Conservation (phyloP, 495 filamentous ascomycete species). For the Pyrenula aspistea region DNA sequence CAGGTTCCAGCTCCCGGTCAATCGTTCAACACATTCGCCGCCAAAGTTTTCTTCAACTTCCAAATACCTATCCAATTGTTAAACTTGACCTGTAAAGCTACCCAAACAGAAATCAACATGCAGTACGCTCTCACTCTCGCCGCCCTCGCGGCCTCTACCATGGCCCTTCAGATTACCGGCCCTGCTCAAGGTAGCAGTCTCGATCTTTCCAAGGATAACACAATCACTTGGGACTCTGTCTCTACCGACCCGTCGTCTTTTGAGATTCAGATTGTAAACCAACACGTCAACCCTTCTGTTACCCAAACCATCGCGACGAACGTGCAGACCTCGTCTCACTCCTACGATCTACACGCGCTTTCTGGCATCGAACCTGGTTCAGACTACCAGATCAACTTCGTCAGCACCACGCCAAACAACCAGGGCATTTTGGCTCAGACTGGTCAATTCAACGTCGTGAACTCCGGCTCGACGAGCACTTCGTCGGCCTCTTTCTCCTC, state of each 20-base stretch:
- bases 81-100: neutral
- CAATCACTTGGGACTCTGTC: constrained; percentile 26
- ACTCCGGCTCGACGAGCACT: constrained; percentile 6
- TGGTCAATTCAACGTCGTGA: constrained; percentile 22
- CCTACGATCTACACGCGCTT: constrained; percentile 18
- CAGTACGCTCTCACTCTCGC: constrained; percentile 3
- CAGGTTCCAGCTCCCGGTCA: neutral
- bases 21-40: neutral
- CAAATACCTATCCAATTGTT: neutral
- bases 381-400: constrained; percentile 29
- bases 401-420: constrained; percentile 17
- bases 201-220: constrained; percentile 16
- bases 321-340: constrained; percentile 16
- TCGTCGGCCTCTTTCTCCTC: constrained; percentile 9
- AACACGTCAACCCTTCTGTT: constrained; percentile 23
- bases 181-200: constrained; percentile 19
- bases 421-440: constrained; percentile 30
- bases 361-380: constrained; percentile 12
- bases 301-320: constrained; percentile 24
- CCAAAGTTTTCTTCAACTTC: neutral
- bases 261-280: constrained; percentile 23
- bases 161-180: constrained; percentile 22
- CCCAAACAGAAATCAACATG: neutral
- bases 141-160: constrained; percentile 13
- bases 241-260: constrained; percentile 23